Conservation (phyloP, 345 rosid species). For the Gossypium turneri region DNA sequence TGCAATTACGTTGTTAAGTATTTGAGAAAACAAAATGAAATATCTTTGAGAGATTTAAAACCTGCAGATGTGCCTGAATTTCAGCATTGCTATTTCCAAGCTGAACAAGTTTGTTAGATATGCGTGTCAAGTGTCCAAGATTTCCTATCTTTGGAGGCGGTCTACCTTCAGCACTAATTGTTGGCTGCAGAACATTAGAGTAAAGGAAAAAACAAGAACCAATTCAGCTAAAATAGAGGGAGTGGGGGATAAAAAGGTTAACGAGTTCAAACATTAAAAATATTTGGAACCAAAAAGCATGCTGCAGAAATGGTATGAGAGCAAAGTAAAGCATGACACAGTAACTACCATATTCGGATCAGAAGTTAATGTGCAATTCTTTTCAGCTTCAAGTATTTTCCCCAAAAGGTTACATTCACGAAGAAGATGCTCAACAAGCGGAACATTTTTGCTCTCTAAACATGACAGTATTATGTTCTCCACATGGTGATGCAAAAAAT, state of each 20-base stretch:
- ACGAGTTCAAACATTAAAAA: slow-evolving; percentile 13
- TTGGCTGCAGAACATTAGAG: slow-evolving; percentile 53
- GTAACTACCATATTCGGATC: slow-evolving; percentile 55
- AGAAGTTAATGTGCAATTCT: slow-evolving; percentile 38
- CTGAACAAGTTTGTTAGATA: slow-evolving; percentile 81
- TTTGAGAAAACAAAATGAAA: background rate
- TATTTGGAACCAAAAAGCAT: slow-evolving; percentile 8
- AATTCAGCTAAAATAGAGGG: background rate
- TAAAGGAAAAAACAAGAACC: slow-evolving; percentile 10
- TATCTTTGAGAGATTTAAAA: slow-evolving; percentile 13
- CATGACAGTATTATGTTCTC: slow-evolving; percentile 76
- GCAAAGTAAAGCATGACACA: background rate
- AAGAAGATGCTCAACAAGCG: slow-evolving; percentile 63
- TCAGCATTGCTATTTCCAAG: slow-evolving; percentile 56
- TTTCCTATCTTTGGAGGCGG: slow-evolving; percentile 69
- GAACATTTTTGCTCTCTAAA: slow-evolving; percentile 68
- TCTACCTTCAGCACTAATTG: slow-evolving; percentile 65
- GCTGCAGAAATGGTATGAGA: slow-evolving; percentile 1
- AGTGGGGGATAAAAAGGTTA: background rate
- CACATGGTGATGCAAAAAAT: slow-evolving; percentile 87
- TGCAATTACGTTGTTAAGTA: background rate
- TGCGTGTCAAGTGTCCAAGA: slow-evolving; percentile 83
- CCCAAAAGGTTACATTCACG: slow-evolving; percentile 68
- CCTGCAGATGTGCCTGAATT: slow-evolving; percentile 72
- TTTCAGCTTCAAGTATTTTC: slow-evolving; percentile 72